phyloP scores from a whole-genome alignment of 768 basidiomycete species.

The Pulveroboletus ravenelii region DNA sequence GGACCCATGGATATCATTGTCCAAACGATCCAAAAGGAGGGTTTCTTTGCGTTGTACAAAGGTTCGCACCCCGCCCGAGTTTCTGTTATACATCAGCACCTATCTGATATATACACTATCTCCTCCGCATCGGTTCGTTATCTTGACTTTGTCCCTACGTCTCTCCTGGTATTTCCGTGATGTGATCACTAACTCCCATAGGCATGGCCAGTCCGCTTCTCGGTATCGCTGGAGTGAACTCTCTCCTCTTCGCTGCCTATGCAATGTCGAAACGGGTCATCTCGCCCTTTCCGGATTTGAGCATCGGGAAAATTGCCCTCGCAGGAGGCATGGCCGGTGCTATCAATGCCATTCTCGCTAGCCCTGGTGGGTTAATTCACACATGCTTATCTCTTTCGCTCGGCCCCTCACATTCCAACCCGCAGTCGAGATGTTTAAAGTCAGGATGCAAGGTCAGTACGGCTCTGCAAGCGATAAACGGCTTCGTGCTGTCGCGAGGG shows the following conservation, averaged over 20 bases:
- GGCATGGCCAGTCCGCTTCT: slow-evolving; percentile 89
- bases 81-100: neutral
- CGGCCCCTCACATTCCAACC: neutral
- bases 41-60: slow-evolving; percentile 92
- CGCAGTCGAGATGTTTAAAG: slow-evolving; percentile 96
- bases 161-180: neutral
- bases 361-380: slow-evolving; percentile 57
- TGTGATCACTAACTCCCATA: neutral
- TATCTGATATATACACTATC: neutral
- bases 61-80: slow-evolving; percentile 41
- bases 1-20: slow-evolving; percentile 88
- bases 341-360: slow-evolving; percentile 83
- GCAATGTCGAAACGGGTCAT: slow-evolving; percentile 75
- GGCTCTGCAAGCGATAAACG: slow-evolving; percentile 76
- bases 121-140: neutral
- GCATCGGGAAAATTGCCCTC: slow-evolving; percentile 70
- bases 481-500: slow-evolving; percentile 62
- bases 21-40: slow-evolving; percentile 82
- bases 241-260: slow-evolving; percentile 89
- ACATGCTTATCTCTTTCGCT: neutral
- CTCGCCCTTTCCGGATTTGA: slow-evolving; percentile 84
- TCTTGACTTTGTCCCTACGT: neutral
- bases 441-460: slow-evolving; percentile 96
- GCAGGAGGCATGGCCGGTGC: slow-evolving; percentile 95
- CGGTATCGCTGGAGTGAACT: slow-evolving; percentile 95